Conservation (phyloP, 495 filamentous ascomycete genomes). For the Xylaria flabelliformis region DNA sequence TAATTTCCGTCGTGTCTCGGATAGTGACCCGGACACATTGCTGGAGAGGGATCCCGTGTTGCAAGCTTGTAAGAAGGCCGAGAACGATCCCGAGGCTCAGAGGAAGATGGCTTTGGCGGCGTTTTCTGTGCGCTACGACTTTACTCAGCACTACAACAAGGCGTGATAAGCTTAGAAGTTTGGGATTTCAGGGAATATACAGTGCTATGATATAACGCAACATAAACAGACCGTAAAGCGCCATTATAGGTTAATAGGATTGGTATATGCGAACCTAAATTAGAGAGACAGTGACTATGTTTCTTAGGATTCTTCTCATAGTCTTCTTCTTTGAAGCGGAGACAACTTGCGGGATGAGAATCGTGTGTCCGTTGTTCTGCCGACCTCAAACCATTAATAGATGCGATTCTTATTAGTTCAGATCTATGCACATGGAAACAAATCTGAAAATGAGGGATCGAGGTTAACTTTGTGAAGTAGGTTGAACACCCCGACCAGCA, state of each 20-base stretch:
- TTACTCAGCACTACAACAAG: slow-evolving; percentile 51
- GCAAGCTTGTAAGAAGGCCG: slow-evolving; percentile 44
- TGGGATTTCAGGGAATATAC: not conserved
- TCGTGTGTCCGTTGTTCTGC: not conserved
- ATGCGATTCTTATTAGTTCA: not conserved
- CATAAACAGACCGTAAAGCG: not conserved
- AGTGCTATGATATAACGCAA: not conserved
- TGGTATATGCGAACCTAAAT: not conserved
- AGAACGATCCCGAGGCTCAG: slow-evolving; percentile 38
- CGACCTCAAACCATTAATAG: not conserved
- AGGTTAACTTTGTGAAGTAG: not conserved
- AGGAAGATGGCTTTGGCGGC: slow-evolving; percentile 40
- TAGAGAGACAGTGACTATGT: not conserved
- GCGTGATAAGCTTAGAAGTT: slow-evolving; percentile 19
- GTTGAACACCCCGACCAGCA: not conserved
- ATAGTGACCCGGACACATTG: slow-evolving; percentile 44
- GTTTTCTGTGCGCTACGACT: slow-evolving; percentile 49
- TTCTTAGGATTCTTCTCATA: not conserved
- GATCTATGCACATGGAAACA: not conserved
- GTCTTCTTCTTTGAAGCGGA: not conserved
- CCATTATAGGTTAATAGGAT: not conserved
- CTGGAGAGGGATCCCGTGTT: slow-evolving; percentile 49
- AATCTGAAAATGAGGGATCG: not conserved
- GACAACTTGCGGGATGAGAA: not conserved
- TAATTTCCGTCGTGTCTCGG: slow-evolving; percentile 55